Percentiles rank a stretch among this genome's conserved stretches.
These are phyloP conservation scores for Peronospora farinosa DNA, from an alignment of 352 stramenopile species.

Conservation along the genomic window DNA sequence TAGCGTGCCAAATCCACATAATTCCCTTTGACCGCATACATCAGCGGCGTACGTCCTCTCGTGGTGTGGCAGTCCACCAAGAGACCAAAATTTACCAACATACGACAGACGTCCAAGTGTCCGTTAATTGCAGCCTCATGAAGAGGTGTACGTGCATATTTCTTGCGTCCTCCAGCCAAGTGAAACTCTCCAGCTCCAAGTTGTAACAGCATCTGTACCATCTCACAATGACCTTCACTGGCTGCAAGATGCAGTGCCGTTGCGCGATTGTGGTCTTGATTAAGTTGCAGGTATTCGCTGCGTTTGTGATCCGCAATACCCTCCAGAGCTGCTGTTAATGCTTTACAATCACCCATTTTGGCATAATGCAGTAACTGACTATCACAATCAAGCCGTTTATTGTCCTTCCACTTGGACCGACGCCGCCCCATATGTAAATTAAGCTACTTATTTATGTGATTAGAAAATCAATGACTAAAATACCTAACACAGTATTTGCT, in stretches of 20 bases:
- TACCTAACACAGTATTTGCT: too few relatives aligned
- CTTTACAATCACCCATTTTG: slow-evolving; percentile 37
- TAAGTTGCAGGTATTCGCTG: slow-evolving; percentile 48
- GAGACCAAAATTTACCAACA: slow-evolving; percentile 52
- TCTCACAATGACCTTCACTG: slow-evolving; percentile 42
- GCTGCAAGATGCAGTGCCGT: slow-evolving; percentile 61
- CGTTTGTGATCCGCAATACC: slow-evolving; percentile 18
- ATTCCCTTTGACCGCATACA: slow-evolving; percentile 68
- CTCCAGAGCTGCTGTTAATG: slow-evolving; percentile 29
- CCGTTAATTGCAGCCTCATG: slow-evolving; percentile 69
- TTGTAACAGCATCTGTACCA: slow-evolving; percentile 41
- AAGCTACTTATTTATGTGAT: too few relatives aligned
- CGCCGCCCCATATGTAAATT: slow-evolving; percentile 43
- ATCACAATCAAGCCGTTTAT: slow-evolving; percentile 25
- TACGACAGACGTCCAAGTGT: slow-evolving; percentile 40
- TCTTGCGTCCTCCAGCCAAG: slow-evolving; percentile 49
- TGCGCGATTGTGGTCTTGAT: slow-evolving; percentile 59
- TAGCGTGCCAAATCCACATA: slow-evolving; percentile 44
- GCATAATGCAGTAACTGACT: slow-evolving; percentile 43
- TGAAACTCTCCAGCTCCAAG: slow-evolving; percentile 55
- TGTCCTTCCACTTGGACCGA: slow-evolving; percentile 68
- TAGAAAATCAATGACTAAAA: too few relatives aligned
- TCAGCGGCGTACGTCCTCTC: slow-evolving; percentile 59
- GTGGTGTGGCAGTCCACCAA: slow-evolving; percentile 77
- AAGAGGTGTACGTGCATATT: slow-evolving; percentile 62